These are phyloP conservation scores for Penicillium crustosum DNA, from an alignment of 2,329 filamentous ascomycete genomes.

Conservation along the genomic window DNA sequence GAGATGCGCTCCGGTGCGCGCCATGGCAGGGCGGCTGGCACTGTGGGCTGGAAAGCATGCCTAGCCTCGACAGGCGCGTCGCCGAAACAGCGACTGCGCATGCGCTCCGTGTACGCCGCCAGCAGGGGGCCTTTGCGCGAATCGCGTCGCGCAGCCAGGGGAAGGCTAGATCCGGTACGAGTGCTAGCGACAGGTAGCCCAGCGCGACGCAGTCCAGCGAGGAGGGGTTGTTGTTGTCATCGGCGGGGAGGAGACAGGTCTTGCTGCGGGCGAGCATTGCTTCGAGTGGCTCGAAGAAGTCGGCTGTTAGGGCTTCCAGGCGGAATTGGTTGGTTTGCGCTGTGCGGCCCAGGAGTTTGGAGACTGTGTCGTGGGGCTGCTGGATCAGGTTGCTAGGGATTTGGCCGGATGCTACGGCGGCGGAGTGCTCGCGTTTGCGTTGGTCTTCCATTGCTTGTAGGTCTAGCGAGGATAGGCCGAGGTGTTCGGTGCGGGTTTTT, in stretches of 20 bases:
- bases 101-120: constrained; percentile 46
- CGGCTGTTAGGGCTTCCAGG: constrained; percentile 68
- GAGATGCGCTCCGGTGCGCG: constrained; percentile 35
- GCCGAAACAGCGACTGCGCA: constrained; percentile 43
- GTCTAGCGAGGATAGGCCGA: constrained; percentile 68
- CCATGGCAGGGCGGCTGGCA: constrained; percentile 35
- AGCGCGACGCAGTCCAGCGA: constrained; percentile 76
- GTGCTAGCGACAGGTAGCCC: constrained; percentile 76
- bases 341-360: constrained; percentile 62
- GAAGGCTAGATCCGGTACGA: constrained; percentile 61
- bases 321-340: constrained; percentile 73
- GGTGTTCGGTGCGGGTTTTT: constrained; percentile 65
- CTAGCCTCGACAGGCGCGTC: constrained; percentile 13
- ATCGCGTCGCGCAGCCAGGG: constrained; percentile 63
- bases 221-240: constrained; percentile 49
- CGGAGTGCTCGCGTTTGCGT: constrained; percentile 39
- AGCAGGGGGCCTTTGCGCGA: constrained; percentile 50
- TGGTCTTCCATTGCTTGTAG: constrained; percentile 52
- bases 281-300: constrained; percentile 70
- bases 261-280: constrained; percentile 57
- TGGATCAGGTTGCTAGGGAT: constrained; percentile 53
- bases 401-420: constrained; percentile 40
- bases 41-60: constrained; percentile 22
- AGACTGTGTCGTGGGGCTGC: constrained; percentile 59
- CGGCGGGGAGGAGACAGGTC: constrained; percentile 53